Evolutionary conservation across 306 rosid genomes (phyloP), one percentile per base, ranked within the genome.

Genomic region (Vicia sativa): DNA sequence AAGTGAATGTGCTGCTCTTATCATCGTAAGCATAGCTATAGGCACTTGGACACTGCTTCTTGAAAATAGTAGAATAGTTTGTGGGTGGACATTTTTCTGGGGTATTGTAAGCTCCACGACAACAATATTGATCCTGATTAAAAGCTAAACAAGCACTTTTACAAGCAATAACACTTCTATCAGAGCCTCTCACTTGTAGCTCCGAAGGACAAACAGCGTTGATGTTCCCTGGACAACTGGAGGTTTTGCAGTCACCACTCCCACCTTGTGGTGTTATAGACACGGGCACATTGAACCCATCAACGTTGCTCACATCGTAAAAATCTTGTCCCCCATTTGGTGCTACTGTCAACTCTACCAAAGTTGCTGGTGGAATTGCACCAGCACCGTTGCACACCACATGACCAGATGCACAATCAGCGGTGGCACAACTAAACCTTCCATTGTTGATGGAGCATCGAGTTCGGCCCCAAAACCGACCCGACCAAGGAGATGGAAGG

Each of bases 81-180:
- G 88, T 78, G 3, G 95, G 88, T 0, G 74, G 77, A 39, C 96
- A 90, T 2, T 6, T 85, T 0, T 28, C 65, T 0, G 83, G 41
- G 0, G 16, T 19, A 9, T 15, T 16, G 11, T 28, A 13, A 1
- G 12, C 60, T 0, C 87, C 84, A 0, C 69, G 64, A 77, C 95
- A 90, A 25, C 95, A 90, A 43, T 73, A 89, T 5, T 81, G 6
- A 3, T 84, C 82, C 15, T 41, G 11, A 0, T 66, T 59, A 6
- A 87, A 75, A 31, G 80, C 92, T 78, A 61, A 1, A n/a, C 96
- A 87, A 4, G 90, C 92, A 43, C 96, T 89, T 81, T 85, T 86
- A 72, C 96, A 89, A 1, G 74, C 88, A 0, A 87, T 43, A 8
- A 85, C 90, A 0, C 1, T 44, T 2, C 88, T 90, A 16, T 23